Conservation (phyloP, 495 filamentous ascomycete genomes). For the Aspergillus olivimuriae region DNA sequence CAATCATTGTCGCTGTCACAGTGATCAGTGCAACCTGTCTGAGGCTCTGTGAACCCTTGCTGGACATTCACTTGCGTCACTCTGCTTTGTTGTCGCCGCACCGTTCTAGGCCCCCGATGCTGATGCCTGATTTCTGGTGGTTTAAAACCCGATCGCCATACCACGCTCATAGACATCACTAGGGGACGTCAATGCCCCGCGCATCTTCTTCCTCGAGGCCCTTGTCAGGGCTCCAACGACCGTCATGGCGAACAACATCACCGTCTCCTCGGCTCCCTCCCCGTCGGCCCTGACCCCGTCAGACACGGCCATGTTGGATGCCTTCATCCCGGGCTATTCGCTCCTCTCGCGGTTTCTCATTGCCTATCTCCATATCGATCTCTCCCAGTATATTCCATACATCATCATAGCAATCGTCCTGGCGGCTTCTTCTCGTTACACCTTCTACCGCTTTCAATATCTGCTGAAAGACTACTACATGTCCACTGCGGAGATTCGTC, state of each 20-base stretch:
- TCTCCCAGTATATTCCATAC: slow-evolving; percentile 62
- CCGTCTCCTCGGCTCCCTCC: slow-evolving; percentile 17
- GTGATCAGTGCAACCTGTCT: too few species aligned
- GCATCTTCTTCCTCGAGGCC: neutral
- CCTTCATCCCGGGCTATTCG: slow-evolving; percentile 68
- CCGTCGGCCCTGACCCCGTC: slow-evolving; percentile 10
- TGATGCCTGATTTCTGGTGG: too few species aligned
- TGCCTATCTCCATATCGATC: slow-evolving; percentile 60
- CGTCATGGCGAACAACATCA: slow-evolving; percentile 12
- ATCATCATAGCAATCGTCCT: slow-evolving; percentile 46
- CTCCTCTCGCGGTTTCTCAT: slow-evolving; percentile 53
- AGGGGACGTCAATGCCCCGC: neutral
- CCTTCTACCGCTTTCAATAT: slow-evolving; percentile 34
- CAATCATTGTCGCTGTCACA: too few species aligned
- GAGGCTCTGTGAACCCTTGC: too few species aligned
- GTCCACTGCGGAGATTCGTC: slow-evolving; percentile 55
- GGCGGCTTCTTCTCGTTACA: slow-evolving; percentile 45
- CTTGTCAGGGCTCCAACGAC: neutral
- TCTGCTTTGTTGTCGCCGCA: too few species aligned
- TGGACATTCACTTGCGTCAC: too few species aligned
- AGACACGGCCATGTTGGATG: slow-evolving; percentile 54
- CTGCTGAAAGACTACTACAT: slow-evolving; percentile 28
- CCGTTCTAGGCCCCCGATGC: too few species aligned
- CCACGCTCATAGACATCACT: too few species aligned
- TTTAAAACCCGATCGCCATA: too few species aligned